Evolutionary conservation across 768 basidiomycete species (phyloP).

Genomic region (Boletus edulis): DNA sequence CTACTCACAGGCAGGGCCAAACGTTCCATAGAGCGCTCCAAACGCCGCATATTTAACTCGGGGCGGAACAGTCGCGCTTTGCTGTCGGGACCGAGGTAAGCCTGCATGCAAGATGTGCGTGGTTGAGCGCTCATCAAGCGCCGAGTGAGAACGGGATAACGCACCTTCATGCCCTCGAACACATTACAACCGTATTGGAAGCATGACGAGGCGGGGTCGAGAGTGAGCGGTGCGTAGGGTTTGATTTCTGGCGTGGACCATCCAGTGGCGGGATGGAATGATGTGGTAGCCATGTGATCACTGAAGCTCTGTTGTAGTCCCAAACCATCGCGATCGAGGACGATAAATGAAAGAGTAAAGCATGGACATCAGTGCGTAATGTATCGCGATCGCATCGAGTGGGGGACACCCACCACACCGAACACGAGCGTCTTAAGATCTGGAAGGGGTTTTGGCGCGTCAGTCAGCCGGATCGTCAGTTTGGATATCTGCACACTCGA

Average conservation of each 20-base stretch:
- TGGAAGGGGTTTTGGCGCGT: conserved; percentile 50
- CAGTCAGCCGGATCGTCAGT: conserved; percentile 45
- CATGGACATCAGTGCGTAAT: too few relatives aligned
- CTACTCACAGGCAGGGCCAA: conserved; percentile 66
- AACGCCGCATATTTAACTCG: conserved; percentile 79
- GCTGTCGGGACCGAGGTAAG: conserved; percentile 70
- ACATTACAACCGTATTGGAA: conserved; percentile 61
- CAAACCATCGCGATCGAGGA: too few relatives aligned
- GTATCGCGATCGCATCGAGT: too few relatives aligned
- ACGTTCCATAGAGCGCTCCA: conserved; percentile 65
- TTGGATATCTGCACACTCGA: conserved; percentile 29
- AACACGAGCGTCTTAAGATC: conserved; percentile 48
- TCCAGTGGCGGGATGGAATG: conserved; percentile 60
- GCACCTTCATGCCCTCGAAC: conserved; percentile 71
- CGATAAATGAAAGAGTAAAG: too few relatives aligned
- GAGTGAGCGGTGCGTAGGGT: conserved; percentile 57
- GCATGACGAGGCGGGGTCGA: conserved; percentile 55
- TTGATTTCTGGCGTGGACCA: conserved; percentile 75
- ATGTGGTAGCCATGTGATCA: conserved; percentile 75
- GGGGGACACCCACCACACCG: conserved; percentile 43
- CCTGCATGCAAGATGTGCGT: conserved; percentile 35
- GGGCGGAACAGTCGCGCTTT: conserved; percentile 79
- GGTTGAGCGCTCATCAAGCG: too few relatives aligned
- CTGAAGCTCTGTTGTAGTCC: conserved; percentile 17
- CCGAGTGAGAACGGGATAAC: background rate